Percentiles rank a stretch among this genome's conserved stretches.
Evolutionary conservation across 164 flowering plant genomes (phyloP).

Genomic region (Saururus chinensis): DNA sequence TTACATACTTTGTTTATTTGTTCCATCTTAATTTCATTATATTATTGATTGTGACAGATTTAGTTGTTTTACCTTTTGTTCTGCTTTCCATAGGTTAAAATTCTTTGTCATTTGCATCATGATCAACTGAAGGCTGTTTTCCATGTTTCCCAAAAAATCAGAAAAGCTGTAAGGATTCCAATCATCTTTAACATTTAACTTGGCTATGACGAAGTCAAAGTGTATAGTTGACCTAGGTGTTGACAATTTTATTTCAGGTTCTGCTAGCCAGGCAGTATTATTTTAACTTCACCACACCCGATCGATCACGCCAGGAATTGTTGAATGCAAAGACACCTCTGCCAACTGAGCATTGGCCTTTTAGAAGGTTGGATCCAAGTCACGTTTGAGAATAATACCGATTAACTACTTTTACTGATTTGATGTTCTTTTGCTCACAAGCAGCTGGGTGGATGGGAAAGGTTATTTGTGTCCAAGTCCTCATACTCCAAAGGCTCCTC

Average conservation of each 20-base stretch:
- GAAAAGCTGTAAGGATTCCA: slow-evolving; percentile 10
- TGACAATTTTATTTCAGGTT: slow-evolving; percentile 35
- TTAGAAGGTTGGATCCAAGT: slow-evolving; percentile 30
- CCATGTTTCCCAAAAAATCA: slow-evolving; percentile 68
- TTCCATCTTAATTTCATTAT: background rate
- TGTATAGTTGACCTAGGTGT: background rate
- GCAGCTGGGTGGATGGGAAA: slow-evolving; percentile 60
- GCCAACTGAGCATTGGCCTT: slow-evolving; percentile 81
- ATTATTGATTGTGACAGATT: background rate
- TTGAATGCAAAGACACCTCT: slow-evolving; percentile 63
- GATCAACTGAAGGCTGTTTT: slow-evolving; percentile 84
- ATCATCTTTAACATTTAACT: too few species aligned
- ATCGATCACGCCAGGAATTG: slow-evolving; percentile 83
- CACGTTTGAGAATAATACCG: background rate
- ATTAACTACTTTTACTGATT: background rate
- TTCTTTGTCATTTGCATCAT: slow-evolving; percentile 88
- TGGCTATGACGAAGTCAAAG: too few species aligned
- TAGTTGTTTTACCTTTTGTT: background rate
- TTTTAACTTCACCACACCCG: slow-evolving; percentile 91
- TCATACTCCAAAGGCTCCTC: slow-evolving; percentile 79
- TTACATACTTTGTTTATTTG: background rate
- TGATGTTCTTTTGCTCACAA: background rate
- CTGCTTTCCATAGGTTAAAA: slow-evolving; percentile 44
- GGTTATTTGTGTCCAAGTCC: slow-evolving; percentile 35
- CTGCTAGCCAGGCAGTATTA: slow-evolving; percentile 59